Evolutionary conservation across 768 basidiomycete species (phyloP), one percentile per base, ranked within the genome.

Genomic region (Naganishia onofrii): DNA sequence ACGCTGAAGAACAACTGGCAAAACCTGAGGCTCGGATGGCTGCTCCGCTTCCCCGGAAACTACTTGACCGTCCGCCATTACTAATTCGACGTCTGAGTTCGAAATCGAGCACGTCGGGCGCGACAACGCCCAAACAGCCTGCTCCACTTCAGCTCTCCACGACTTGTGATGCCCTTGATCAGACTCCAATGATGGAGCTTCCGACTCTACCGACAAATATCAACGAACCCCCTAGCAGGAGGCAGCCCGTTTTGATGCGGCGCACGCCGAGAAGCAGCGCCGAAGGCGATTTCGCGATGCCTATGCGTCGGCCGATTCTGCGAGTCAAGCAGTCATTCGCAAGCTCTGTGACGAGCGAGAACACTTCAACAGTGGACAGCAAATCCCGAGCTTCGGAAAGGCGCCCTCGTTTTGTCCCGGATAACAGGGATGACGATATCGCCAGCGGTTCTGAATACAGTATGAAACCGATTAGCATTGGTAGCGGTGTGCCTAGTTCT

Each of bases 281-380:
- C 1, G 48, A 51, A 51, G 48, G 48, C 3, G 48, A 51, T 51
- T 51, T 21, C 17, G 23, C 38, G 3, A 17, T 44, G n/a, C 42
- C 38, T 1, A 26, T 13, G 36, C 60, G 60, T 2, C 38, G 60
- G 12, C 60, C 60, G n/a, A 63, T 63, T 28, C 32, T 63, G 2
- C 6, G 60, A 44, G 60, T 63, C 7, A 63, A 63, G 26, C 60
- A 63, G 26, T 63, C 60, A 15, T 63, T 63, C 21, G 60, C 60
- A 3, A 44, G 60, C 42, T 63, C 60, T 26, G 26, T 63, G 10
- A 44, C 60, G 17, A 63, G 60, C n/a, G 60, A 42, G 23, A 44
- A 63, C 42, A 63, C 60, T 7, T 63, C 60, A 13, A 63, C 60
- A 5, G 60, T 42, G 23, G 60, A 63, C 23, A 63, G 60, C 42